Evolutionary conservation across 2,329 filamentous ascomycete genomes (phyloP).

Genomic region (Tricladium varicosporioides): DNA sequence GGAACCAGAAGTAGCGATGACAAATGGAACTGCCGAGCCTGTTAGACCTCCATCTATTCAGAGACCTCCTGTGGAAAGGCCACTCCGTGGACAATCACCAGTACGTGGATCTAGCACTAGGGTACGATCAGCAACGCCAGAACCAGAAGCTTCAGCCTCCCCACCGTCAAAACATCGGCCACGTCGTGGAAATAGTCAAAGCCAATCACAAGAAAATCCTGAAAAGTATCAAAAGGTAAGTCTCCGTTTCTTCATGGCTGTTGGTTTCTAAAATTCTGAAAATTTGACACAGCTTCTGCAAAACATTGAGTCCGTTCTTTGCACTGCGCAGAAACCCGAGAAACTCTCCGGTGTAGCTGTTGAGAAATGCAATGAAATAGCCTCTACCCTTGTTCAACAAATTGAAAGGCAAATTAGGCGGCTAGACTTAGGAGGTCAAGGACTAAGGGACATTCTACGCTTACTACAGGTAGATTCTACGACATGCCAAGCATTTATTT

Average conservation of each 20-base stretch:
- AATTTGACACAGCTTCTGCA: background rate
- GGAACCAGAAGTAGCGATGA: background rate
- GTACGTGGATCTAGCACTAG: background rate
- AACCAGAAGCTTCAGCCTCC: background rate
- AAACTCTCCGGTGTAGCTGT: no score
- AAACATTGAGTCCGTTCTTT: background rate
- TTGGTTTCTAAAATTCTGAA: background rate
- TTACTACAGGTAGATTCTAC: no score
- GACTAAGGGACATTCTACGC: no score
- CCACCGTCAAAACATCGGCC: background rate
- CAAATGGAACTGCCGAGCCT: background rate
- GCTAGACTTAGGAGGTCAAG: no score
- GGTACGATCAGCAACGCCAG: background rate
- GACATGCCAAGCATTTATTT: no score
- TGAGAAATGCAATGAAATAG: no score
- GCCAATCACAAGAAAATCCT: background rate
- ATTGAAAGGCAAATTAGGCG: no score
- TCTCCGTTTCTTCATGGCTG: background rate
- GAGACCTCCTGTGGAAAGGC: background rate
- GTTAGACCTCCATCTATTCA: background rate
- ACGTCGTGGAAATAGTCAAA: background rate
- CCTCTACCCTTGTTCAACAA: no score
- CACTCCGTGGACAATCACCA: background rate
- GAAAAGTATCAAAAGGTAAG: background rate
- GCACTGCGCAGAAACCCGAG: no score